Conservation (phyloP, 1,139 yeast genomes). For the Kluyveromyces sp. region DNA sequence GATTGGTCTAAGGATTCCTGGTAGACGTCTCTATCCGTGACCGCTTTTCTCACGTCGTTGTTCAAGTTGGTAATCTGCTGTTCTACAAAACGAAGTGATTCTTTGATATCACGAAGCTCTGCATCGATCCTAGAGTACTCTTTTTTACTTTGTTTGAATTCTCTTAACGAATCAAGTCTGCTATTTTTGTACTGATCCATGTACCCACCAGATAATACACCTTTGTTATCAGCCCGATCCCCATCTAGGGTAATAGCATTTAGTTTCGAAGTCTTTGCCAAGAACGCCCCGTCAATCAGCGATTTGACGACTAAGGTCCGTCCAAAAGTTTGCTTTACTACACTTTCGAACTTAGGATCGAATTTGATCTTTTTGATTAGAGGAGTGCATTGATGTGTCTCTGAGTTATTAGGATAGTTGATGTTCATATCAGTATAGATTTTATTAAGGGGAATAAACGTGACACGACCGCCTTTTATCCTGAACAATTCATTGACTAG, state of each 20-base stretch:
- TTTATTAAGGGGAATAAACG: constrained; percentile 84
- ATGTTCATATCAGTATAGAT: constrained; percentile 57
- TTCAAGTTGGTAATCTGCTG: constrained; percentile 40
- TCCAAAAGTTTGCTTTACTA: constrained; percentile 75
- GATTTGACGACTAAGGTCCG: constrained; percentile 71
- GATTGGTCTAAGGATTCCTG: constrained; percentile 40
- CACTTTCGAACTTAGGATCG: constrained; percentile 49
- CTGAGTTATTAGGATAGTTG: constrained; percentile 35
- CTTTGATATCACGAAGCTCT: constrained; percentile 35
- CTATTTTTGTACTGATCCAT: constrained; percentile 55
- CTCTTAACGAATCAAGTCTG: constrained; percentile 61
- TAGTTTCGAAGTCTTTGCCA: constrained; percentile 55
- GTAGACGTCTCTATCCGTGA: constrained; percentile 39
- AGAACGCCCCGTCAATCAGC: constrained; percentile 59
- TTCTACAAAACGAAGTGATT: constrained; percentile 37
- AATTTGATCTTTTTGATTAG: constrained; percentile 64
- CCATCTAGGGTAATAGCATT: constrained; percentile 88
- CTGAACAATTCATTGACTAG: constrained; percentile 73
- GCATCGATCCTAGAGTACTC: constrained; percentile 39
- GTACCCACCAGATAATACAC: constrained; percentile 86
- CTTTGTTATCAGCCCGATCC: constrained; percentile 76
- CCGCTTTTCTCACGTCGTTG: constrained; percentile 42
- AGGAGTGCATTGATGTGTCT: constrained; percentile 49
- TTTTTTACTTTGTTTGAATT: constrained; percentile 44
- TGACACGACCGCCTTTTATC: constrained; percentile 71